Percentiles rank a stretch among this genome's conserved stretches.
Conservation (phyloP, 176 grass and related monocot genomes). For the Musa itinerans region DNA sequence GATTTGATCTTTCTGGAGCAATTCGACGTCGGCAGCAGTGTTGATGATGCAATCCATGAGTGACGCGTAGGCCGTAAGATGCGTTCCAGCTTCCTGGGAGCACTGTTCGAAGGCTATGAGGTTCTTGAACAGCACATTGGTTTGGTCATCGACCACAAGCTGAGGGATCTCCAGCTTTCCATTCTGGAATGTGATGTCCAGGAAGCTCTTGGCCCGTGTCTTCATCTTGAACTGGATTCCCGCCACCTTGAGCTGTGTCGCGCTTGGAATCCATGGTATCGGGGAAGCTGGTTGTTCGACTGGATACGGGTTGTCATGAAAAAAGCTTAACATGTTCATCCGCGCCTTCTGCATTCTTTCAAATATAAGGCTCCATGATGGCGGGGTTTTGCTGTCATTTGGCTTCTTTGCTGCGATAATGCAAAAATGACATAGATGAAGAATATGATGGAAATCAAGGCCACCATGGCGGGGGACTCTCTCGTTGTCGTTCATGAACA, state of each 20-base stretch:
- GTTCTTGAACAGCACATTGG: conserved; percentile 15
- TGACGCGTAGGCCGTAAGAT: conserved; percentile 12
- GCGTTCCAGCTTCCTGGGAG: conserved; percentile 1
- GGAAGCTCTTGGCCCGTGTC: not conserved
- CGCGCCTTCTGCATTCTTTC: too few relatives aligned
- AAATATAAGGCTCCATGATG: too few relatives aligned
- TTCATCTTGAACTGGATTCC: conserved; percentile 4
- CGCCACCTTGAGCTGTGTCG: conserved; percentile 12
- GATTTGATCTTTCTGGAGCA: conserved; percentile 8
- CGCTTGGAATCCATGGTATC: not conserved
- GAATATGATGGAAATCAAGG: too few relatives aligned
- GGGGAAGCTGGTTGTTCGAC: not conserved
- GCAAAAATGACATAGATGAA: too few relatives aligned
- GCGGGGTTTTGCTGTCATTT: too few relatives aligned
- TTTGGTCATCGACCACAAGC: conserved; percentile 4
- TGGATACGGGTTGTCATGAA: too few relatives aligned
- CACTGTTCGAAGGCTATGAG: conserved; percentile 23
- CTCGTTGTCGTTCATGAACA: not conserved
- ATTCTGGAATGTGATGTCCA: conserved; percentile 5
- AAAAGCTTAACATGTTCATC: too few relatives aligned
- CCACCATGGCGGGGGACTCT: too few relatives aligned
- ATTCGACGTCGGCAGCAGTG: not conserved
- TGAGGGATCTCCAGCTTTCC: conserved; percentile 15
- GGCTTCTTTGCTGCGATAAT: too few relatives aligned
- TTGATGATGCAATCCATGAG: conserved; percentile 25